Evolutionary conservation across 2,329 filamentous ascomycete species (phyloP), one percentile per base, ranked within the genome.

Genomic region (Hypoxylon sp.): DNA sequence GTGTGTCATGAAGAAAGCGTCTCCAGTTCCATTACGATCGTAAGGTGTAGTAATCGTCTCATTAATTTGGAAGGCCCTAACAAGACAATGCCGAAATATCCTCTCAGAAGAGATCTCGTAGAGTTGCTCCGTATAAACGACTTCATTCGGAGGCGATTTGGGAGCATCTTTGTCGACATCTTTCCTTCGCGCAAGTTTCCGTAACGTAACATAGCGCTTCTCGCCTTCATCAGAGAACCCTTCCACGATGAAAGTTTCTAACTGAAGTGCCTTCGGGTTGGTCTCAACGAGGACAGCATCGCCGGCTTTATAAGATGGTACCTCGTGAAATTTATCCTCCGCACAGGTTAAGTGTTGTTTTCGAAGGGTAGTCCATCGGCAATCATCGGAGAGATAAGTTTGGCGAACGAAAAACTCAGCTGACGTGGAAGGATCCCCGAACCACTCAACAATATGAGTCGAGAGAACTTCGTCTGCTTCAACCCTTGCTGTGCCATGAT

Each of bases 351-450:
- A 82, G 71, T 94, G 88, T 0, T 79, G 72, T 3, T 84, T 67
- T 8, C 84, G 77, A 0, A 94, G 78, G 0, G 87, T 88, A 0
- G 88, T 80, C 82, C 92, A 94, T 14, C 86, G 85, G 1, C 87
- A 86, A 1, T 91, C 84, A 0, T 84, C 80, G 1, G 85, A 84
- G 1, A 88, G 75, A 71, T 93, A 95, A 0, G 88, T 91, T 71
- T 93, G 91, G 0, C 93, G 86, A 1, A 94, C 85, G 67, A 95
- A 92, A 50, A 90, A 87, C 5, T 89, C 86, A 1, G 81, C 80
- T 0, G 73, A 74, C 0, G 81, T 83, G 0, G 81, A 76, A 0
- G 88, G 85, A 0, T 79, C 77, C 0, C 84, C 84, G 5, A 88
- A 87, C 78, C 88, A 90, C 67, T 87, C 83, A 0, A 94, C 84